Evolutionary conservation across 2,329 filamentous ascomycete genomes (phyloP).

Genomic region (Cercospora sp.): DNA sequence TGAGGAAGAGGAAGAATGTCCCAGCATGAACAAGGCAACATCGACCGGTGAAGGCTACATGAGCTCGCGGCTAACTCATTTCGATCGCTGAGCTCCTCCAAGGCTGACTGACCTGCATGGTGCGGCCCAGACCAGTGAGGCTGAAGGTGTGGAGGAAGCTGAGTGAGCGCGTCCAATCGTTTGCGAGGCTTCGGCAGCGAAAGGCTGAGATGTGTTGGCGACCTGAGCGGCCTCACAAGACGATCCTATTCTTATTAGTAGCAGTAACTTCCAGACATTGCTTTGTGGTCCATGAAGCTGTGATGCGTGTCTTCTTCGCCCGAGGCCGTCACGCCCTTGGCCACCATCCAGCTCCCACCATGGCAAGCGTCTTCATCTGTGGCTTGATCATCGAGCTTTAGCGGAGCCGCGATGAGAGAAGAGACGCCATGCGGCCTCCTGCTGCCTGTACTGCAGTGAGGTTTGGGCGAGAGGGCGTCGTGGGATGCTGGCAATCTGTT

Average conservation of each 20-base stretch:
- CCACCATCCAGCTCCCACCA: not conserved
- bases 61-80: not conserved
- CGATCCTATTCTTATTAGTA: not conserved
- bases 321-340: not conserved
- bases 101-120: constrained; percentile 5
- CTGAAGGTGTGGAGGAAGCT: constrained; percentile 9
- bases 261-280: not conserved
- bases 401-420: not conserved
- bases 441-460: not conserved
- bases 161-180: constrained; percentile 8
- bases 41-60: constrained; percentile 6
- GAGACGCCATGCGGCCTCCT: not conserved
- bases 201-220: constrained; percentile 10
- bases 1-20: not conserved
- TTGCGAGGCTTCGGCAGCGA: not conserved
- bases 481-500: not conserved
- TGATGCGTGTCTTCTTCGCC: not conserved
- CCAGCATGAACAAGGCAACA: not conserved
- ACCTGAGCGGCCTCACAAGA: not conserved
- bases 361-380: not conserved
- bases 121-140: constrained; percentile 11
- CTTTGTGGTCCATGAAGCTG: not conserved
- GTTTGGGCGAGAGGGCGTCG: not conserved
- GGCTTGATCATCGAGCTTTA: not conserved
- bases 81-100: not conserved